Conservation (phyloP, 1,139 yeast genomes). For the Geotrichum klebahnii region DNA sequence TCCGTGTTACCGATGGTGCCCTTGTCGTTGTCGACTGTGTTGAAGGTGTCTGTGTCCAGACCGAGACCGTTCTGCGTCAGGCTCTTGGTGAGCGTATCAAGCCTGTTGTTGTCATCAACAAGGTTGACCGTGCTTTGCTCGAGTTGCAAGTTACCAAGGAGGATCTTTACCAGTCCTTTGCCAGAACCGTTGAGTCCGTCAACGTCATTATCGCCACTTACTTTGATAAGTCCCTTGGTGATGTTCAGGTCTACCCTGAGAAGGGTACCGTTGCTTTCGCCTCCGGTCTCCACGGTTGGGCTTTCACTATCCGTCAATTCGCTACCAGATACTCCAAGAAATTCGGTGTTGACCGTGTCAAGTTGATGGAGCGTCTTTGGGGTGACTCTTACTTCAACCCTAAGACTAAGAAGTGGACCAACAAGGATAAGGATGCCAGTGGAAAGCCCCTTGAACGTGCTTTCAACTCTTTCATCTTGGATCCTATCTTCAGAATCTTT, state of each 20-base stretch:
- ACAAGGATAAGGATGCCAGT: conserved; percentile 91
- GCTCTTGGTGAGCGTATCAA: conserved; percentile 98
- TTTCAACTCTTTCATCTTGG: conserved; percentile 98
- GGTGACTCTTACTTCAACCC: conserved; percentile 99
- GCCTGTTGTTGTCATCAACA: conserved; percentile 98
- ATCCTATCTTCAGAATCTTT: conserved; percentile 97
- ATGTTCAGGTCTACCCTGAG: conserved; percentile 98
- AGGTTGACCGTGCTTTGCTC: conserved; percentile 98
- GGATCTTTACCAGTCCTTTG: conserved; percentile 95
- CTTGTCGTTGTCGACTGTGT: conserved; percentile 98
- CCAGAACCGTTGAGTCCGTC: conserved; percentile 98
- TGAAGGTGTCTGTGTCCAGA: conserved; percentile 99
- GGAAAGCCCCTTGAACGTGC: conserved; percentile 98
- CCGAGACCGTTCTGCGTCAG: conserved; percentile 99
- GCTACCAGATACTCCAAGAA: conserved; percentile 98
- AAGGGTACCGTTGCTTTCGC: conserved; percentile 99
- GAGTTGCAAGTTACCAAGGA: conserved; percentile 99
- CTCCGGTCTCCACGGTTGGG: conserved; percentile 99
- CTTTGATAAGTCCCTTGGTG: conserved; percentile 87
- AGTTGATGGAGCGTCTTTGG: conserved; percentile 99
- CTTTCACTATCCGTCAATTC: conserved; percentile 98
- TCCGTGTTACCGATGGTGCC: conserved; percentile 99
- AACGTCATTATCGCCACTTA: conserved; percentile 97
- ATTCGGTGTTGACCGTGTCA: conserved; percentile 96
- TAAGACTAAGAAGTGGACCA: conserved; percentile 99